Evolutionary conservation across 2,329 filamentous ascomycete genomes (phyloP).

Genomic region (Tolypocladium ovalisporum): DNA sequence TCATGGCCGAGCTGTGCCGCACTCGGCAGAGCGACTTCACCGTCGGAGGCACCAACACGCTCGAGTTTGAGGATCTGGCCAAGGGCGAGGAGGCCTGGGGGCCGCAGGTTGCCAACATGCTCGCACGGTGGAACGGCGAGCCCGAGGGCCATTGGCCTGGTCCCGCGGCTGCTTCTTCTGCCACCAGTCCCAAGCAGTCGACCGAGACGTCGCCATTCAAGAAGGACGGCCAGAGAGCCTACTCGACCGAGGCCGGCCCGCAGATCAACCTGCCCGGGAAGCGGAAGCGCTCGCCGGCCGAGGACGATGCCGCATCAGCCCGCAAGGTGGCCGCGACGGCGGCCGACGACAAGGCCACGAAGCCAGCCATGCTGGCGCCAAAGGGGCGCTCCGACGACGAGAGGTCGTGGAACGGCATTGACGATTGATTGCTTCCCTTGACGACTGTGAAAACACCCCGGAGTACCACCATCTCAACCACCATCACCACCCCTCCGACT

Average conservation of each 20-base stretch:
- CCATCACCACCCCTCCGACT: background rate
- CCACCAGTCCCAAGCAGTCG: constrained; percentile 4
- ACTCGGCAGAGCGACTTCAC: constrained; percentile 73
- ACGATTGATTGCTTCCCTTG: constrained; percentile 16
- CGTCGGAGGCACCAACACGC: constrained; percentile 56
- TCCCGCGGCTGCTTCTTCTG: background rate
- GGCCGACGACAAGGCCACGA: constrained; percentile 4
- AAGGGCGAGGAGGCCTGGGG: constrained; percentile 76
- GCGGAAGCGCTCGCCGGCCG: constrained; percentile 17
- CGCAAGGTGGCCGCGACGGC: constrained; percentile 17
- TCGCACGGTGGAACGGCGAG: constrained; percentile 30
- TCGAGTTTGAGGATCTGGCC: constrained; percentile 68
- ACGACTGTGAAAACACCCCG: background rate
- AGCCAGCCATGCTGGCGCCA: background rate
- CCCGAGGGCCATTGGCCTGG: constrained; percentile 14
- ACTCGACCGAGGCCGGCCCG: constrained; percentile 2
- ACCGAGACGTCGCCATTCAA: constrained; percentile 8
- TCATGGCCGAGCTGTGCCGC: constrained; percentile 79
- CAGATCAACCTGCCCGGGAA: constrained; percentile 13
- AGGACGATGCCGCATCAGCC: constrained; percentile 11
- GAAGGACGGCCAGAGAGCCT: constrained; percentile 4
- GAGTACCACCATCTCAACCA: background rate
- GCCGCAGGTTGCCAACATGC: constrained; percentile 50
- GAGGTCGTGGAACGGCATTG: constrained; percentile 31
- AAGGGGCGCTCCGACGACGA: constrained; percentile 23